Base-by-base conservation (phyloP, 1,284 basidiomycete genomes). In the Tylopilus sp. region DNA sequence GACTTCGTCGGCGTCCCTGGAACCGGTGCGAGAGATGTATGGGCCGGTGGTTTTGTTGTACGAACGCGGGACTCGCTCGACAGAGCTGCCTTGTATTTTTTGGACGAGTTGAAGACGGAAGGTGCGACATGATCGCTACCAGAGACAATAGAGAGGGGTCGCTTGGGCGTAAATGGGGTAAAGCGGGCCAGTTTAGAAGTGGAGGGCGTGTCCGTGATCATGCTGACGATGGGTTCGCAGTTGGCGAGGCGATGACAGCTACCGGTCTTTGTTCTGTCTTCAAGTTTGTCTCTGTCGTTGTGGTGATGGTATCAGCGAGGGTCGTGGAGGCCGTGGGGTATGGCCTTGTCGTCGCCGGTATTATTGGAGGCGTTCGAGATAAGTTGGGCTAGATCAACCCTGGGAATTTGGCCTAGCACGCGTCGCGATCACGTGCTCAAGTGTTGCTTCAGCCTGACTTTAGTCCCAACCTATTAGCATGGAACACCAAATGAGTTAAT, bases 1-100 rank as follows among this genome's bases (percentile, higher is more conserved):
- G 52, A 57, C 55, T 72, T 74, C 4, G 74, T 75, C 0, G 82
- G 83, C 5, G 81, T 78, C 7, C 74, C 75, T 6, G 79, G 78
- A 18, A 78, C 72, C 6, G 77, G 68, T 0, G 75, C 57, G 5
- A 79, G 65, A 12, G 70, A 63, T 2, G 73, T 53, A 37, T 74
- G 63, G 49, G 66, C 71, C 3, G 71, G 57, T 18, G 59, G 59
- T 34, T 64, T 58, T 21, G 62, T 56, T 50, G 60, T 67, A 38
- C 79, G 74, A 9, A 72, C 54, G 15, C 78, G 74, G 8, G 80
- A 77, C 60, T 87, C 86, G 10, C 73, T 60, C 0, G 84, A 83
- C 21, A 87, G 64, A 0, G 79, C 58, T 0, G 86, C 79, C 58
- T 82, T 86, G 69, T 83, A 84, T 60, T 82, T 83, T 72, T 81